Evolutionary conservation across 2,329 filamentous ascomycete genomes (phyloP).

Genomic region (Dendryphion nanum): DNA sequence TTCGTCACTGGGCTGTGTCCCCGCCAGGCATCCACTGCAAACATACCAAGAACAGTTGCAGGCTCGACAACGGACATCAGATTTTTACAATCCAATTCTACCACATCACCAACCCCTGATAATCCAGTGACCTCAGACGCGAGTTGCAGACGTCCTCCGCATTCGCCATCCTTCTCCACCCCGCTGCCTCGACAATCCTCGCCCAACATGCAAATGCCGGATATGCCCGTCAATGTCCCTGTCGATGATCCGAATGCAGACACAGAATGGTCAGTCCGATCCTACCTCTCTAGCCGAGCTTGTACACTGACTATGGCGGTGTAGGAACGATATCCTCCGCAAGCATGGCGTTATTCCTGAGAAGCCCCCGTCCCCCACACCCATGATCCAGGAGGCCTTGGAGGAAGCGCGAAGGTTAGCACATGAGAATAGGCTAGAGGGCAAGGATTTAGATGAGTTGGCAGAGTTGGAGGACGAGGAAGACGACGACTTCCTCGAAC

Average conservation of each 20-base stretch:
- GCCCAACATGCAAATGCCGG: conserved; percentile 43
- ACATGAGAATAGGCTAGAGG: conserved; percentile 88
- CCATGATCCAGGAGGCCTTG: conserved; percentile 93
- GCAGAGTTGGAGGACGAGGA: conserved; percentile 93
- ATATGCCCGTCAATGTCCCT: conserved; percentile 70
- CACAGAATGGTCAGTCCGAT: conserved; percentile 96
- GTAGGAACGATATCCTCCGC: conserved; percentile 95
- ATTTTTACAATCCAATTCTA: no score
- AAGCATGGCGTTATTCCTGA: conserved; percentile 98
- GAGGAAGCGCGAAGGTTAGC: conserved; percentile 78
- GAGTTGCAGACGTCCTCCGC: no score
- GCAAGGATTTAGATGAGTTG: conserved; percentile 91
- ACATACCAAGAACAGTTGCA: no score
- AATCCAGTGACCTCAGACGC: no score
- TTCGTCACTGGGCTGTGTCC: no score
- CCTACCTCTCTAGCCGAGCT: neutral
- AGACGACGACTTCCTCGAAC: conserved; percentile 86
- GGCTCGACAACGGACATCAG: no score
- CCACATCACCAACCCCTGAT: no score
- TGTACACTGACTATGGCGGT: neutral
- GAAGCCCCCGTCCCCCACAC: conserved; percentile 91
- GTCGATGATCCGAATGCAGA: conserved; percentile 95
- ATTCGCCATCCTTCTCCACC: no score
- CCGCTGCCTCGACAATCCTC: no score
- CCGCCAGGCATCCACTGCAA: no score